Evolutionary conservation across 768 basidiomycete species (phyloP), one percentile per base, ranked within the genome.

Genomic region (Boletus pseudo-olivaceus): DNA sequence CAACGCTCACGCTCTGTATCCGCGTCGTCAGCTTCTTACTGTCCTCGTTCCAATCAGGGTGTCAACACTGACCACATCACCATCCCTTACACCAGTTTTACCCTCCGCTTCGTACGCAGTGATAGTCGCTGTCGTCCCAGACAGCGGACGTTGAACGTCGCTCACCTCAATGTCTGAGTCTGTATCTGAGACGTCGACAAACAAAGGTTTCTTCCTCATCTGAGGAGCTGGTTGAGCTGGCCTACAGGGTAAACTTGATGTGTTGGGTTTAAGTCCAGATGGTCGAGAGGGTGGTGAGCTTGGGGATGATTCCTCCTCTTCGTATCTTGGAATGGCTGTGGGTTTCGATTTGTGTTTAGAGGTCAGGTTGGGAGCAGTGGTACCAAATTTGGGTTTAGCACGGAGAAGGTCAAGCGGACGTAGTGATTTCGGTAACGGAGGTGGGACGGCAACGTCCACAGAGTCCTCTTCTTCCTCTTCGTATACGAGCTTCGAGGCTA

Each of bases 381-480:
- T 17, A 17, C 17, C 15, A 11, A 7, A 6, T 33, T 43, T 60
- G 29, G 45, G 10, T 52, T 56, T 63, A 5, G 54, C 58, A 38
- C 63, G 63, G 14, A 65, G 50, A 47, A 67, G 20, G n/a, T 69
- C 67, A 14, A 68, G 67, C 1, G 67, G 67, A n/a, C 67, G 67
- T 17, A 15, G 55, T 12, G 60, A 55, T 56, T 55, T 60, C 19
- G 60, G 47, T 14, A 68, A 47, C 1, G 38, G 29, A 35, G 41
- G 34, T 12, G 54, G 45, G 20, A 32, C 0, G n/a, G 23, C 39
- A 1, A 30, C 43, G 7, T 59, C 60, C 15, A 14, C 7, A 37
- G 53, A 56, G 34, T 53, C 53, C 23, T 54, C 47, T 3, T 44
- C 53, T 27, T 61, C 62, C 27, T 49, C 60, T 32, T 58, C 54